Evolutionary conservation across 768 basidiomycete genomes (phyloP), one percentile per base, ranked within the genome.

Genomic region (Trametes cingulata): DNA sequence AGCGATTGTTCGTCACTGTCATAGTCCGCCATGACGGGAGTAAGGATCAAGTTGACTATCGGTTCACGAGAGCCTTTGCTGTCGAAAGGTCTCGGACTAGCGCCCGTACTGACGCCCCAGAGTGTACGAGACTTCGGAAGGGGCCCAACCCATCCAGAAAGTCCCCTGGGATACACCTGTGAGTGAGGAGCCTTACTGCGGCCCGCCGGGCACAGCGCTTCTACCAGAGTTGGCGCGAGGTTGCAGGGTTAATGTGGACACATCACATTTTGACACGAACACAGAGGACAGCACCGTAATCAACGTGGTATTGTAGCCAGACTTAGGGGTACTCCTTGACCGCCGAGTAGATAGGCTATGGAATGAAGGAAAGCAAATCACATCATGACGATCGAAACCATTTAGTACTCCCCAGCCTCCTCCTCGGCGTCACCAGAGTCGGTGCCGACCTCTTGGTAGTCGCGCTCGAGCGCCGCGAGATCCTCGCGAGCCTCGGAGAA

Each of bases 401-500:
- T 54, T 43, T 79, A 86, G 72, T 85, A 86, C 72, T 86, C 84
- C 60, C 58, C 64, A 22, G 36, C 46, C 42, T 78, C 78, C 62
- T 75, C 83, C 70, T 88, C 89, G 64, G 74, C 82, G 62, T 90
- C 89, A 55, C 82, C 87, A 29, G 88, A 88, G 73, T 90, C 89
- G 48, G 81, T 86, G 58, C 88, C 88, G 65, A 90, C 93, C 75
- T 96, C 92, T 73, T 94, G 91, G 70, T 93, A 94, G 73, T 94
- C 93, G 74, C 92, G 95, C 78, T 98, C 95, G 60, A 98, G 85
- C 7, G 96, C 96, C 42, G 96, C 96, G 62, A 98, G 87, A 78
- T 98, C 96, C 74, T 98, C 96, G 67, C 95, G 90, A 46, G 96
- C 96, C 78, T 97, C 95, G 47, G 93, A 95, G 78, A 98, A 98